Base-by-base conservation (phyloP, 768 basidiomycete genomes). In the Phanerochaete carnosa region DNA sequence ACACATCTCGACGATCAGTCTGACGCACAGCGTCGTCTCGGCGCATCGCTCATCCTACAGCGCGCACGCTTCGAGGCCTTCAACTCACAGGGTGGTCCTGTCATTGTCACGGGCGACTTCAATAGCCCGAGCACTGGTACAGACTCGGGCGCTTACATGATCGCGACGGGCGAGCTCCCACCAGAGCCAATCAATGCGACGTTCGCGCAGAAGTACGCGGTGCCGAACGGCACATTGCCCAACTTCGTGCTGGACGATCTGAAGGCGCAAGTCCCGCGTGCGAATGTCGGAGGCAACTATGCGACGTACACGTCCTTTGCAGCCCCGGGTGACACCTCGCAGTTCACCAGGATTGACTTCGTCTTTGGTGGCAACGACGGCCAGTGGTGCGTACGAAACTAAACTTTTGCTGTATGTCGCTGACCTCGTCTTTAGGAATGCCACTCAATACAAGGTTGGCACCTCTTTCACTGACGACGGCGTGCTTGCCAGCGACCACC, bases 1-100 rank as follows among this genome's bases (percentile, higher is more conserved):
- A 80, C 81, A 0, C 83, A 85, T 66, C 69, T 85, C 30, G 84
- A 85, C 69, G 74, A 85, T 58, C 57, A 74, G 51, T 84, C 81
- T 22, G 84, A 85, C 55, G 75, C 63, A 2, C 80, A 84, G 66
- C 75, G 84, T 26, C 75, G 73, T 29, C 72, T 83, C 19, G 83
- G 76, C 25, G 84, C 82, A 2, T 83, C 82, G 5, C 72, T 86
- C 66, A 64, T 85, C 22, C 76, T 84, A 50, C 69, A 73, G 32
- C 77, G 84, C 19, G 81, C 81, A 5, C 73, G 76, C 15, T 82
- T 76, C 65, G 84, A 84, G 65, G 80, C 80, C 1, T 68, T 71
- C 29, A 15, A 49, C 30, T 49, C 56, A 9, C 75, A 76, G 3
- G 62, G 61, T 9, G 69, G 68, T 0, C 78, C 82, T 0, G 79